Base-by-base conservation (phyloP, 2,329 filamentous ascomycete genomes). In the Botrytis byssoidea region DNA sequence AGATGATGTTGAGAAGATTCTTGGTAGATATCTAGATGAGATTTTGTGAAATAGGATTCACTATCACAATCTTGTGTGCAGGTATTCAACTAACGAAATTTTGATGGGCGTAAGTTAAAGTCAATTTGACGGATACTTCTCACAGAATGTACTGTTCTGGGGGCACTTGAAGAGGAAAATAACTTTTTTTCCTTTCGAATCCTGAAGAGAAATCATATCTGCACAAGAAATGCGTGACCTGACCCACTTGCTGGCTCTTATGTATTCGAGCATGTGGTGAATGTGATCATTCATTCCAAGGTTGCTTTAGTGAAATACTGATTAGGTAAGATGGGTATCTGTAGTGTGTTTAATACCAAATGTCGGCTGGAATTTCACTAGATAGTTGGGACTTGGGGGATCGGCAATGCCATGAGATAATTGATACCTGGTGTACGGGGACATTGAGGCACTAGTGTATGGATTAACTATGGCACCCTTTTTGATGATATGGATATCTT, bases 131-230 rank as follows among this genome's bases (percentile, higher is more conserved):
- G 35, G 12, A 25, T 9, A 4, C 37, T 22, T 25, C 10, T 16
- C 35, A 37, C 3, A 8, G 4, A 2, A 25, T 14, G 0, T 60
- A 25, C 20, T 51, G 4, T 51, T 51, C 4, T 5, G 2, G 6
- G 0, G 25, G 1, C 25, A 16, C 48, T n/a, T 6, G 48, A 25
- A n/a, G 25, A 25, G 4, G 25, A 51, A 5, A n/a, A 25, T 0
- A 51, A 6, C 25, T 25, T 4, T 35, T 25, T 44, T 25, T 1
- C 5, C 29, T 12, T 40, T 29, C 8, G 0, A 20, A 8, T 35
- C 14, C 51, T 51, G 25, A 14, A n/a, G 48, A 16, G 1, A n/a
- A 51, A n/a, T 16, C 10, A 51, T n/a, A 51, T n/a, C 25, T n/a
- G 48, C 25, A n/a, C 48, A 51, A 5, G 12, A 55, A 55, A n/a